phyloP scores from a whole-genome alignment of 148 eudicot species.

The Chenopodium suecicum region DNA sequence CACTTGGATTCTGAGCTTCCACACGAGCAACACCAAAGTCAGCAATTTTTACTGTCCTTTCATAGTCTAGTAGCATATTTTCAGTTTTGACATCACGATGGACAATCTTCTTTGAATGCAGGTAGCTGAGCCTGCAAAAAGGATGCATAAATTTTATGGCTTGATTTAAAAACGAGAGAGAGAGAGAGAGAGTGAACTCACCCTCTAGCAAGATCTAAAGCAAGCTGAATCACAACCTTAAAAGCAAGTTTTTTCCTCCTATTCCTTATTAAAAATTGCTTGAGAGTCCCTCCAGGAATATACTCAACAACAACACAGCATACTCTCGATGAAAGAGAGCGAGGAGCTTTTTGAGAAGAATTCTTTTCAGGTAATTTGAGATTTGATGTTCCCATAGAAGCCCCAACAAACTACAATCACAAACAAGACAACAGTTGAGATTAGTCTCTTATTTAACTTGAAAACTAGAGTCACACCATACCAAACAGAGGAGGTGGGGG shows the following conservation, averaged over 20 bases:
- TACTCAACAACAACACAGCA: conserved; percentile 88
- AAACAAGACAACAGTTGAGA: background rate
- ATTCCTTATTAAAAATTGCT: conserved; percentile 53
- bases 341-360: conserved; percentile 32
- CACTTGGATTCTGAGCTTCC: conserved; percentile 81
- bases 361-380: conserved; percentile 62
- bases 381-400: conserved; percentile 90
- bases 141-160: background rate
- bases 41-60: conserved; percentile 66
- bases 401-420: conserved; percentile 72
- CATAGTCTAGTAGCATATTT: conserved; percentile 72
- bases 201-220: conserved; percentile 88
- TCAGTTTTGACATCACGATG: conserved; percentile 95
- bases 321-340: conserved; percentile 53
- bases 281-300: conserved; percentile 73
- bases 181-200: conserved; percentile 25
- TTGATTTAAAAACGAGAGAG: background rate
- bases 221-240: conserved; percentile 71
- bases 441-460: background rate
- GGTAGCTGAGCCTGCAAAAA: conserved; percentile 59
- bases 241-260: conserved; percentile 74
- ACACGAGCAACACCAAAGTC: conserved; percentile 96
- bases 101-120: conserved; percentile 84
- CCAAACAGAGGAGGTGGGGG: background rate
- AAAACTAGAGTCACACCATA: background rate